These are phyloP conservation scores for Verticillium zaregamsianum DNA, from an alignment of 2,329 filamentous ascomycete species.

Conservation along the genomic window DNA sequence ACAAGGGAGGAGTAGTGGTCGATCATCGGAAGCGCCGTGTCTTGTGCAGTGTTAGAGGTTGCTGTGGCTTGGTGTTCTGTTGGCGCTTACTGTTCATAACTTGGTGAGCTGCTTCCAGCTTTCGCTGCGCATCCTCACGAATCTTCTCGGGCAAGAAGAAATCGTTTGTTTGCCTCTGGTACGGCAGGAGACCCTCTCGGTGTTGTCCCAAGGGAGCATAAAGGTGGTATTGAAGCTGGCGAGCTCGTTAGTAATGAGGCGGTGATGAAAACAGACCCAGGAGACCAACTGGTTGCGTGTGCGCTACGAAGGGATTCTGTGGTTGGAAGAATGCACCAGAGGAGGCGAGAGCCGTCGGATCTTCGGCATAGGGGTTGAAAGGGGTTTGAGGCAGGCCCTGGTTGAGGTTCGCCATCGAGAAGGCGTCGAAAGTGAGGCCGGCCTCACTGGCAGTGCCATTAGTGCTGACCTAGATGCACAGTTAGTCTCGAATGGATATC, in stretches of 20 bases:
- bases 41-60: constrained; percentile 10
- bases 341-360: constrained; percentile 54
- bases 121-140: constrained; percentile 84
- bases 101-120: constrained; percentile 79
- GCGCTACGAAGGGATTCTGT: constrained; percentile 46
- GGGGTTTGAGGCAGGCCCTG: constrained; percentile 48
- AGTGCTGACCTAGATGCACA: constrained; percentile 25
- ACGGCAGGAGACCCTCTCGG: constrained; percentile 73
- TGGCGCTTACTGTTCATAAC: constrained; percentile 66
- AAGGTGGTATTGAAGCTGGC: constrained; percentile 79
- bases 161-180: constrained; percentile 83
- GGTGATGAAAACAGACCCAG: background rate
- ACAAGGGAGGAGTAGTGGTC: constrained; percentile 92
- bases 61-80: background rate
- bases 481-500: background rate
- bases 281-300: constrained; percentile 55
- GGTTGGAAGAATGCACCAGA: constrained; percentile 63
- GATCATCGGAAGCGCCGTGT: constrained; percentile 68
- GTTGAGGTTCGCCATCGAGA: constrained; percentile 53
- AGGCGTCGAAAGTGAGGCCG: constrained; percentile 58
- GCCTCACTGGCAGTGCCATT: constrained; percentile 47
- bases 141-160: constrained; percentile 87
- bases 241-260: too few relatives aligned
- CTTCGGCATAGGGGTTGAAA: constrained; percentile 75
- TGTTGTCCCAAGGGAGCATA: constrained; percentile 87